A percentile compares a stretch with the other conserved stretches of the same genome.
Conservation (phyloP, 495 filamentous ascomycete species). For the Oidiodendron maius region DNA sequence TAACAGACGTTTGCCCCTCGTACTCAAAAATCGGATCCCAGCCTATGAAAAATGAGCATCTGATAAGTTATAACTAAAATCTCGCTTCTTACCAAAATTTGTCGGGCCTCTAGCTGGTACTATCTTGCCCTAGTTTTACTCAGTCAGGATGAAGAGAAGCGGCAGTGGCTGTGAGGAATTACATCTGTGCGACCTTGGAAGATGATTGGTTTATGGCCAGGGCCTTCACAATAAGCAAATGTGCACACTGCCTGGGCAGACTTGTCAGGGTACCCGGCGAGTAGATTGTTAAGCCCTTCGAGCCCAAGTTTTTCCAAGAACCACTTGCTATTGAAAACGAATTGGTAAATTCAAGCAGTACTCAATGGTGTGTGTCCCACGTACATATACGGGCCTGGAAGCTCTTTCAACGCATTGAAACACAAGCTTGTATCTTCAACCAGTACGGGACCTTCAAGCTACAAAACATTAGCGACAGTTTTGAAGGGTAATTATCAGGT, state of each 20-base stretch:
- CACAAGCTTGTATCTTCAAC: conserved; percentile 94
- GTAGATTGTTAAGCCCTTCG: conserved; percentile 81
- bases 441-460: conserved; percentile 83
- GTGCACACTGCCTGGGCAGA: conserved; percentile 91
- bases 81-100: conserved; percentile 63
- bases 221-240: conserved; percentile 85
- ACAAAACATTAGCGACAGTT: conserved; percentile 1
- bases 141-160: conserved; percentile 23
- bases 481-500: neutral
- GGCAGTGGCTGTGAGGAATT: conserved; percentile 8
- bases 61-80: neutral
- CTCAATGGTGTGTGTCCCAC: conserved; percentile 15
- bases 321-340: conserved; percentile 64
- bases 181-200: conserved; percentile 81
- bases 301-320: conserved; percentile 81
- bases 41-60: conserved; percentile 38
- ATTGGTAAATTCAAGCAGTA: conserved; percentile 2
- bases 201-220: conserved; percentile 75
- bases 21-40: conserved; percentile 98
- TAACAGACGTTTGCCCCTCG: conserved; percentile 73
- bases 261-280: conserved; percentile 84
- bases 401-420: conserved; percentile 80
- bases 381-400: conserved; percentile 97
- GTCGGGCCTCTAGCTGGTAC: conserved; percentile 71
- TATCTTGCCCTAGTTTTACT: conserved; percentile 54